A percentile compares a stretch with the other conserved stretches of the same genome.
These are phyloP conservation scores for Teratosphaeria destructans DNA, from an alignment of 2,329 filamentous ascomycete genomes.

Conservation along the genomic window DNA sequence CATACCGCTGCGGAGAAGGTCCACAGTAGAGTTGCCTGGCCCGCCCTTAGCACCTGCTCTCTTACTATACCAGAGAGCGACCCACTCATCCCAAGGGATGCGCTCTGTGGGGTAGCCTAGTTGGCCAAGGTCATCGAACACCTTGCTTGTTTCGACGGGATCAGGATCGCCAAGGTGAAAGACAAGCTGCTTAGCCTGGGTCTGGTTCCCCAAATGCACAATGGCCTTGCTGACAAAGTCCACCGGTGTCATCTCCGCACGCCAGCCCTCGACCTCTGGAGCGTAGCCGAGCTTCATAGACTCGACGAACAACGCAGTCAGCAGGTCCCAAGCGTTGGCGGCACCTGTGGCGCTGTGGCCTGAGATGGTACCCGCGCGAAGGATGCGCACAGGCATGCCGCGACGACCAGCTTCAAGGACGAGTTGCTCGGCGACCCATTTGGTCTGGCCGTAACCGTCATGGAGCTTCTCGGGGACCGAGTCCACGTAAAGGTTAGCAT, in stretches of 20 bases:
- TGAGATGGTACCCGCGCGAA: slow-evolving; percentile 66
- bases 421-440: slow-evolving; percentile 71
- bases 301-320: slow-evolving; percentile 67
- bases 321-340: slow-evolving; percentile 67
- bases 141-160: slow-evolving; percentile 53
- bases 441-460: slow-evolving; percentile 70
- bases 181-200: slow-evolving; percentile 50
- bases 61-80: slow-evolving; percentile 61
- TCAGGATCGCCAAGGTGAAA: slow-evolving; percentile 67
- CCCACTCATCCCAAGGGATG: slow-evolving; percentile 64
- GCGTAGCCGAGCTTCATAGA: slow-evolving; percentile 62
- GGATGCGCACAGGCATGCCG: slow-evolving; percentile 60
- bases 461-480: slow-evolving; percentile 58
- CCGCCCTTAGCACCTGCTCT: slow-evolving; percentile 53
- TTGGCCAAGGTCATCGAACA: slow-evolving; percentile 54
- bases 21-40: slow-evolving; percentile 64
- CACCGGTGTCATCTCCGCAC: slow-evolving; percentile 73
- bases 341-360: slow-evolving; percentile 66
- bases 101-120: slow-evolving; percentile 62
- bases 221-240: slow-evolving; percentile 72
- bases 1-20: slow-evolving; percentile 73
- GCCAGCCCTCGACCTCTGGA: slow-evolving; percentile 64
- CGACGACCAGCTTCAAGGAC: slow-evolving; percentile 58
- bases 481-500: slow-evolving; percentile 54
- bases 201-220: slow-evolving; percentile 56